Percentiles rank a stretch among this genome's conserved stretches.
Evolutionary conservation across 2,329 filamentous ascomycete genomes (phyloP).

Genomic region (Epichloe elymi): DNA sequence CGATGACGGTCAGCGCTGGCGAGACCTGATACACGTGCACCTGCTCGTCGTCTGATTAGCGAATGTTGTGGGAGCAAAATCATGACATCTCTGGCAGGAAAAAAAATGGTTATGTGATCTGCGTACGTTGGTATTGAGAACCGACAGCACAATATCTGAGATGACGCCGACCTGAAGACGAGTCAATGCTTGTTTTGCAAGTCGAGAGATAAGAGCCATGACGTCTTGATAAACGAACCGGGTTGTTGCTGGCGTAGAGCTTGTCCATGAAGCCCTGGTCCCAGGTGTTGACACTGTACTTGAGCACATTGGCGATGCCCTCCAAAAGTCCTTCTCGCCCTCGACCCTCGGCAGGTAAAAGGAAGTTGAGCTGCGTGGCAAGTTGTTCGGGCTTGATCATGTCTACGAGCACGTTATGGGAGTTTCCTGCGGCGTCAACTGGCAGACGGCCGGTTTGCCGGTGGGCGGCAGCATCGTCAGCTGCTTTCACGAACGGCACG

Average conservation of each 20-base stretch:
- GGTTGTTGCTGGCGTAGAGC: conserved; percentile 80
- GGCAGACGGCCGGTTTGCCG: conserved; percentile 38
- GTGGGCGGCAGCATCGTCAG: conserved; percentile 46
- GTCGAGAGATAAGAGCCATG: neutral
- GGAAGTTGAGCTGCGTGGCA: conserved; percentile 40
- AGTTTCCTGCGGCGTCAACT: conserved; percentile 22
- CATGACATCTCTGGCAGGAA: neutral
- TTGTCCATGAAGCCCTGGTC: conserved; percentile 95
- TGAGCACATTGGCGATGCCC: conserved; percentile 56
- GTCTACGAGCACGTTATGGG: conserved; percentile 50
- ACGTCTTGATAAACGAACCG: conserved; percentile 33
- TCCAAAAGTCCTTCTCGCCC: conserved; percentile 64
- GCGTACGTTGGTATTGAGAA: conserved; percentile 77
- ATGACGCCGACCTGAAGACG: conserved; percentile 58
- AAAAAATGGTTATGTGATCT: neutral
- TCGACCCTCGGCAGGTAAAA: conserved; percentile 43
- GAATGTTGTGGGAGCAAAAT: neutral
- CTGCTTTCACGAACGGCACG: conserved; percentile 56
- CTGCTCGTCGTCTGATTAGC: conserved; percentile 20
- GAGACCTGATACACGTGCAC: conserved; percentile 90
- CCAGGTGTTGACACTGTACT: conserved; percentile 96
- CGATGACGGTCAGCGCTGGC: conserved; percentile 73
- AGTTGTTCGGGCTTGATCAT: conserved; percentile 45
- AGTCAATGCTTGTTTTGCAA: neutral
- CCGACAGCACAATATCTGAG: conserved; percentile 70